These are phyloP conservation scores for Candida freyschussii DNA, from an alignment of 1,139 yeast genomes.

Conservation along the genomic window DNA sequence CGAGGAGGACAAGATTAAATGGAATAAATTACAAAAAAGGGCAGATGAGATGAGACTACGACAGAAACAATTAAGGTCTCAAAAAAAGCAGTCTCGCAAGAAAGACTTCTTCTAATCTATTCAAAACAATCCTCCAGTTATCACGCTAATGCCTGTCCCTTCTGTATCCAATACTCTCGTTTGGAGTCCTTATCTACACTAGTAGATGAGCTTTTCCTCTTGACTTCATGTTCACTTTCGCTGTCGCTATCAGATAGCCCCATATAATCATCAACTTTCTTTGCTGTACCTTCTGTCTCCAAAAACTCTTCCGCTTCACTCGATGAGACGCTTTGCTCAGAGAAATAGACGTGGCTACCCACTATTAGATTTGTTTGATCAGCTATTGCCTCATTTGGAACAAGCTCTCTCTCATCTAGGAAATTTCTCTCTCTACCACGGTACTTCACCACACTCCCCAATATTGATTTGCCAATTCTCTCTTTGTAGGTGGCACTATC, in stretches of 20 bases:
- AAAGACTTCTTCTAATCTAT: constrained; percentile 5
- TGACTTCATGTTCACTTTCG: constrained; percentile 6
- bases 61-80: constrained; percentile 48
- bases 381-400: constrained; percentile 54
- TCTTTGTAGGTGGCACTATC: constrained; percentile 56
- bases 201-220: constrained; percentile 9
- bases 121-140: too few species aligned
- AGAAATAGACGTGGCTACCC: constrained; percentile 4
- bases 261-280: constrained; percentile 31
- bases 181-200: constrained; percentile 31
- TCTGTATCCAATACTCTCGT: constrained; percentile 42
- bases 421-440: constrained; percentile 76
- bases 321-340: constrained; percentile 11
- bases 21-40: constrained; percentile 47
- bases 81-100: constrained; percentile 45
- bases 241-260: constrained; percentile 26
- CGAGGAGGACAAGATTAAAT: constrained; percentile 45
- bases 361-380: constrained; percentile 17
- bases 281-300: not conserved
- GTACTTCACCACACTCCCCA: constrained; percentile 77
- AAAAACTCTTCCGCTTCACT: constrained; percentile 10
- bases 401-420: constrained; percentile 66
- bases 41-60: constrained; percentile 46
- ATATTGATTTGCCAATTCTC: constrained; percentile 66
- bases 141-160: constrained; percentile 29